Evolutionary conservation across 306 rosid species (phyloP).

Genomic region (Casuarina cunninghamiana): DNA sequence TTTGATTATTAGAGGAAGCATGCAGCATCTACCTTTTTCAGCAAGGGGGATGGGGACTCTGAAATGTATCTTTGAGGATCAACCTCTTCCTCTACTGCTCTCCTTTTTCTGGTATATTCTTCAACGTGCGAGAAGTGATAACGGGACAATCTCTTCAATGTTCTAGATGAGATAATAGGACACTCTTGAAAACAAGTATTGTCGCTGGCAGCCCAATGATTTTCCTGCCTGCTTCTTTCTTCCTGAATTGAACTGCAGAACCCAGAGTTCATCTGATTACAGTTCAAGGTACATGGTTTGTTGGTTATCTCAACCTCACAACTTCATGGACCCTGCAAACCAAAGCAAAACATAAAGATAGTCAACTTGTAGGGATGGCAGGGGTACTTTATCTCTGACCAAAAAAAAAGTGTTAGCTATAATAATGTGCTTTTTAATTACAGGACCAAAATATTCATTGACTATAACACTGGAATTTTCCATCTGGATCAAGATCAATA

Average conservation of each 20-base stretch:
- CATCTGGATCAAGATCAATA: not conserved
- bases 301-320: conserved; percentile 28
- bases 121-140: conserved; percentile 35
- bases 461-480: not conserved
- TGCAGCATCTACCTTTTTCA: conserved; percentile 73
- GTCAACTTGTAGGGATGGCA: conserved; percentile 26
- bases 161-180: conserved; percentile 33
- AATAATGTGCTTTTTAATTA: not conserved
- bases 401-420: not conserved
- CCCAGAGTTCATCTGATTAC: conserved; percentile 23
- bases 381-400: conserved; percentile 1
- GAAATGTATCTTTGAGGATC: conserved; percentile 31
- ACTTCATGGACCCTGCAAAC: conserved; percentile 37
- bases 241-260: conserved; percentile 25
- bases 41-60: conserved; percentile 28
- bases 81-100: conserved; percentile 42
- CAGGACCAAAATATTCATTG: not conserved
- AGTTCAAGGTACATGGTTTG: conserved; percentile 29
- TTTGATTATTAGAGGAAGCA: conserved; percentile 48
- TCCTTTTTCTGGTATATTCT: conserved; percentile 52
- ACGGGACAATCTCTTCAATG: conserved; percentile 56
- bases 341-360: conserved; percentile 16
- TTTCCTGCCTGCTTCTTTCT: conserved; percentile 23
- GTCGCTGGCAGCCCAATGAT: conserved; percentile 34
- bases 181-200: conserved; percentile 42